Base-by-base conservation (phyloP, 257 asterid species). In the Fraxinus pennsylvanica region DNA sequence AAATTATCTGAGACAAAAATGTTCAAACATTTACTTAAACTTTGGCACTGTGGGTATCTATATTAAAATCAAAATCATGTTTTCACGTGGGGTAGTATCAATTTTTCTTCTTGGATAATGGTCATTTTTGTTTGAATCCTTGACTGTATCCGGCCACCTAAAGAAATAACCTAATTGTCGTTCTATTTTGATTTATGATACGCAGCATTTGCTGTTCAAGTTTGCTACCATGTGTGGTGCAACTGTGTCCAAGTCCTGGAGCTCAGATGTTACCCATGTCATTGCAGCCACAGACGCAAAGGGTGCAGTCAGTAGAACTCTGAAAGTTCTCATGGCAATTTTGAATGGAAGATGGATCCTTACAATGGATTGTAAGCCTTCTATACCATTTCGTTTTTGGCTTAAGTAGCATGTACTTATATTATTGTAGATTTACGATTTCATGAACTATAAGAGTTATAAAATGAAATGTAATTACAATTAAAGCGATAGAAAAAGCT, bases 321-420 rank as follows among this genome's bases (percentile, higher is more conserved):
- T 88, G 35, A 96, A 96, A 82, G 86, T 96, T 86, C 97, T 96
- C 78, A 90, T 96, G 98, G 98, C 92, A 2, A 91, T 96, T 78
- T 82, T 93, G 84, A 82, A 90, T 57, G 98, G 98, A 73, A 91
- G 80, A 84, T 95, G 99, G 98, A 78, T 93, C 80, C 87, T 95
- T 30, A 84, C 92, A 22, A 82, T 89, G 84, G 96, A 89, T 38
- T 95, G 99, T 95, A 87, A 89, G 98, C 78, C 71, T 77, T 71
- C 15, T 68, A 52, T 67, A 68, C 66, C 19, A 38, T 75, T 67
- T 68, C 9, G 54, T 76, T 38, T n/a, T 1, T 57, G 30, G 21
- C 70, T 38, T 8, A 57, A 59, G 41, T 69, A 35, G 72, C 57
- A 71, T 27, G 32, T 36, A 25, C 38, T 50, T 41, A 21, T 21